Evolutionary conservation across 2,329 filamentous ascomycete species (phyloP).

Genomic region (Cladosporium sp.): DNA sequence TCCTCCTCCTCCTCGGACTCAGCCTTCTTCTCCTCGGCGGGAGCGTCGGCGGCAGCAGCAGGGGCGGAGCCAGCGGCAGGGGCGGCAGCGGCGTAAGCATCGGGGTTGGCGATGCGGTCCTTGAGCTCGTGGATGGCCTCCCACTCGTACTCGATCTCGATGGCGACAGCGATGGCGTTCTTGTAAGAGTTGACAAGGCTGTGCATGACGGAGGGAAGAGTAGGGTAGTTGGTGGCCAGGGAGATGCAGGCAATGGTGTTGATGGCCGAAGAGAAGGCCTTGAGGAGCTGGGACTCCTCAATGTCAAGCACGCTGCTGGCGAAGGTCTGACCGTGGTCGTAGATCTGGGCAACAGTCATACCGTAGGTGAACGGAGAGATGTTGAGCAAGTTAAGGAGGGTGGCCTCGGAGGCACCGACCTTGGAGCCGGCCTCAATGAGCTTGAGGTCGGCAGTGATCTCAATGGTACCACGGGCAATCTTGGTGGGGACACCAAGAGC

Average conservation of each 20-base stretch:
- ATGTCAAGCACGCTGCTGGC: conserved; percentile 84
- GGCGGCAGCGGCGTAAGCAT: conserved; percentile 84
- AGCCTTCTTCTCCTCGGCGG: conserved; percentile 60
- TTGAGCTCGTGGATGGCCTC: conserved; percentile 96
- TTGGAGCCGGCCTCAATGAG: conserved; percentile 89
- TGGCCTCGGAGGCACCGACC: conserved; percentile 98
- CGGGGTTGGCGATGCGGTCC: conserved; percentile 99
- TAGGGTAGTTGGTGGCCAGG: conserved; percentile 91
- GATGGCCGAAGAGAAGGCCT: conserved; percentile 77
- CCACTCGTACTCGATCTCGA: conserved; percentile 91
- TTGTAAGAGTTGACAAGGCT: conserved; percentile 97
- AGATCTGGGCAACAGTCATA: conserved; percentile 94
- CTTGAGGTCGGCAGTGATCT: conserved; percentile 98
- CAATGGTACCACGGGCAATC: conserved; percentile 99
- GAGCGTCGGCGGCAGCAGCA: conserved; percentile 53
- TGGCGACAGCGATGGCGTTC: conserved; percentile 85
- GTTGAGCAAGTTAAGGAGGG: conserved; percentile 99
- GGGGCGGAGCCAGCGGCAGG: conserved; percentile 60
- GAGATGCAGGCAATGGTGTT: conserved; percentile 86
- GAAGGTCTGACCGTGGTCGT: conserved; percentile 96
- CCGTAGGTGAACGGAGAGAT: conserved; percentile 99
- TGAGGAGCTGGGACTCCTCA: conserved; percentile 89
- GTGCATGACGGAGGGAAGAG: conserved; percentile 93
- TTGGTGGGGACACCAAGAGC: conserved; percentile 99
- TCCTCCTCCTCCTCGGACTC: conserved; percentile 64